Conservation (phyloP, 495 filamentous ascomycete genomes). For the Talaromyces proteolyticus region DNA sequence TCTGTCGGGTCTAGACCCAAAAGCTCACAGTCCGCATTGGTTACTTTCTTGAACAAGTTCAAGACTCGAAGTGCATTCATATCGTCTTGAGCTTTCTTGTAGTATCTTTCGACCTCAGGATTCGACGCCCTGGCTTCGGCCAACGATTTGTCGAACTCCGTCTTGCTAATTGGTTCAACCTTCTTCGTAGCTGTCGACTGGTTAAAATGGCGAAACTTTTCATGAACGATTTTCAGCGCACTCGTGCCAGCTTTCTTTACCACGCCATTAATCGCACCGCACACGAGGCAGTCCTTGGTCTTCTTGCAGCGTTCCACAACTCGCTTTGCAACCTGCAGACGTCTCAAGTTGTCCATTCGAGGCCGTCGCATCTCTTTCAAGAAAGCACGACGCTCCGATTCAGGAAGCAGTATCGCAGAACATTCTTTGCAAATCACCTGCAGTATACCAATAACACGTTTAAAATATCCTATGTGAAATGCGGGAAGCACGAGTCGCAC, state of each 20-base stretch:
- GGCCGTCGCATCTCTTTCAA: slow-evolving; percentile 75
- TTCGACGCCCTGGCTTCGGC: slow-evolving; percentile 64
- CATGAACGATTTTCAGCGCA: slow-evolving; percentile 87
- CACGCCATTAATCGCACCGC: slow-evolving; percentile 74
- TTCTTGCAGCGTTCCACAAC: slow-evolving; percentile 87
- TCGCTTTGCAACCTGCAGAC: slow-evolving; percentile 72
- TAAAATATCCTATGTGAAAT: slow-evolving; percentile 94
- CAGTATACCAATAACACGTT: slow-evolving; percentile 78
- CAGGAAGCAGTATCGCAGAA: slow-evolving; percentile 68
- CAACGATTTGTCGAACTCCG: slow-evolving; percentile 80
- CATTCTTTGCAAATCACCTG: slow-evolving; percentile 86
- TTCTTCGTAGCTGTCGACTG: slow-evolving; percentile 81
- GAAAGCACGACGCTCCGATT: slow-evolving; percentile 63
- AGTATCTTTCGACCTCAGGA: slow-evolving; percentile 80
- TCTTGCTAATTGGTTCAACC: slow-evolving; percentile 68
- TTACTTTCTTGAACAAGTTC: slow-evolving; percentile 84
- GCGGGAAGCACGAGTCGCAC: slow-evolving; percentile 82
- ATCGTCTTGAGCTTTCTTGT: slow-evolving; percentile 89
- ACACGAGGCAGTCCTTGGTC: slow-evolving; percentile 67
- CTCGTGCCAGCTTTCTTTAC: slow-evolving; percentile 75
- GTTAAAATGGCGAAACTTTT: slow-evolving; percentile 83
- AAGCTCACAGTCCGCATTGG: slow-evolving; percentile 81
- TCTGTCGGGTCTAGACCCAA: slow-evolving; percentile 81
- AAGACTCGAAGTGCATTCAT: slow-evolving; percentile 84
- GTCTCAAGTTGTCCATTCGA: slow-evolving; percentile 78